Percentiles rank a stretch among this genome's conserved stretches.
Evolutionary conservation across 1,284 basidiomycete species (phyloP).

Genomic region (Fomitopsis schrenkii): DNA sequence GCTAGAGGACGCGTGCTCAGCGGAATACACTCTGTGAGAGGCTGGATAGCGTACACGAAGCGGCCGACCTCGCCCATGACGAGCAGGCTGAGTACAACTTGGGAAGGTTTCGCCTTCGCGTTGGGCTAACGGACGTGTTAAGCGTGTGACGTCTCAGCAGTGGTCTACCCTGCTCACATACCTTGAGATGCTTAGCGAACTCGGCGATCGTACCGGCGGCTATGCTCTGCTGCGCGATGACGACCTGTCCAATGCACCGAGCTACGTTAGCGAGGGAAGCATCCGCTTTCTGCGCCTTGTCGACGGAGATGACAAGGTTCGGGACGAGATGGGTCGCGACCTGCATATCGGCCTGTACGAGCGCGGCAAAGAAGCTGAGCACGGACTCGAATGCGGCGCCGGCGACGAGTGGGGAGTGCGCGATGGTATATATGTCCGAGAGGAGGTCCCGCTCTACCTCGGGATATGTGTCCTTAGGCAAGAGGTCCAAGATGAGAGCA

Average conservation of each 20-base stretch:
- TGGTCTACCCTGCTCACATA: conserved; percentile 19
- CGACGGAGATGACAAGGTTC: conserved; percentile 58
- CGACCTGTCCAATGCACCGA: conserved; percentile 79
- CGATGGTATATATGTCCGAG: conserved; percentile 62
- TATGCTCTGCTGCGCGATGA: conserved; percentile 62
- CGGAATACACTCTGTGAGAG: not conserved
- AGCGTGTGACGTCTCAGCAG: not conserved
- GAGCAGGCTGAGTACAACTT: conserved; percentile 79
- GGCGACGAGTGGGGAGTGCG: conserved; percentile 76
- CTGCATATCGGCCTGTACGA: conserved; percentile 80
- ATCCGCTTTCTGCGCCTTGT: conserved; percentile 54
- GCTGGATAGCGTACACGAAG: conserved; percentile 57
- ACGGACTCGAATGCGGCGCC: conserved; percentile 76
- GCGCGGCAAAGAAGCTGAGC: conserved; percentile 73
- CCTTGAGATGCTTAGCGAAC: conserved; percentile 78
- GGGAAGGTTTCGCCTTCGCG: conserved; percentile 62
- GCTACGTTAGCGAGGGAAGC: conserved; percentile 69
- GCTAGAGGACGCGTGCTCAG: conserved; percentile 34
- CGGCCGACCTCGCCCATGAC: conserved; percentile 90
- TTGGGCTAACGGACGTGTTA: conserved; percentile 37
- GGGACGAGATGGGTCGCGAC: conserved; percentile 77
- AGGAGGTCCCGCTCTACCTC: conserved; percentile 72
- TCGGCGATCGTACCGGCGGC: conserved; percentile 79
- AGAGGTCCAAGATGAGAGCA: conserved; percentile 65
- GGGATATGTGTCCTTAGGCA: conserved; percentile 63